These are phyloP conservation scores for Pleurozium schreberi DNA, from an alignment of 225 moss, liverwort and hornwort genomes.

Conservation along the genomic window DNA sequence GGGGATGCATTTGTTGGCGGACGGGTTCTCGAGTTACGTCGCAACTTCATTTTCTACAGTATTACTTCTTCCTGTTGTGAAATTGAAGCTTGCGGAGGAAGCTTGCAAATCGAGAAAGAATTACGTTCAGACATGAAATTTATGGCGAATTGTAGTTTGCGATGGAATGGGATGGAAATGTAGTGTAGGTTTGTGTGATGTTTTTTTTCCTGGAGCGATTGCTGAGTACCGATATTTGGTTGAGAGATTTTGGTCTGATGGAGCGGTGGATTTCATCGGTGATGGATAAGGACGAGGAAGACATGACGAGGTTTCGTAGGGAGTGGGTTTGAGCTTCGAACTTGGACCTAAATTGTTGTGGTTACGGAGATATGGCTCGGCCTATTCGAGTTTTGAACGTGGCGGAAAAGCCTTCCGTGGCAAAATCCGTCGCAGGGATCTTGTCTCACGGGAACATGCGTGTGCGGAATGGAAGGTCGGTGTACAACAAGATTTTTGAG, in stretches of 20 bases:
- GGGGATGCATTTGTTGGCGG: neutral
- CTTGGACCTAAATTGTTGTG: neutral
- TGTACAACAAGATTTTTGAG: slow-evolving; percentile 94
- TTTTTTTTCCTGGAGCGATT: neutral
- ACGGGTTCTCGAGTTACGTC: neutral
- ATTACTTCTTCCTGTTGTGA: neutral
- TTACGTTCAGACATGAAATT: neutral
- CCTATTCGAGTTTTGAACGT: slow-evolving; percentile 81
- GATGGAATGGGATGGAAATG: neutral
- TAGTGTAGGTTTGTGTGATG: neutral
- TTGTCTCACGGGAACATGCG: slow-evolving; percentile 70
- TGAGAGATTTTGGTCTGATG: neutral
- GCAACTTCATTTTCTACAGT: neutral
- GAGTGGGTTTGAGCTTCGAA: neutral
- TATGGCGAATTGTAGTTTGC: neutral
- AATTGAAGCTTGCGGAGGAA: neutral
- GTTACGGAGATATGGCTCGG: slow-evolving; percentile 22
- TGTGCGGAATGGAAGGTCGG: slow-evolving; percentile 76
- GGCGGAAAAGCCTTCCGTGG: slow-evolving; percentile 96
- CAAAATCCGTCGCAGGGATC: slow-evolving; percentile 86
- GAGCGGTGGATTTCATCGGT: neutral
- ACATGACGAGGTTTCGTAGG: neutral
- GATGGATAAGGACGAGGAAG: slow-evolving; percentile 20
- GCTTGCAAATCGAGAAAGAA: neutral
- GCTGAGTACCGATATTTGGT: neutral